A percentile compares a stretch with the other conserved stretches of the same genome.
Conservation (phyloP, 371 early-diverging fungal genomes). For the Rhizopus stolonifer region DNA sequence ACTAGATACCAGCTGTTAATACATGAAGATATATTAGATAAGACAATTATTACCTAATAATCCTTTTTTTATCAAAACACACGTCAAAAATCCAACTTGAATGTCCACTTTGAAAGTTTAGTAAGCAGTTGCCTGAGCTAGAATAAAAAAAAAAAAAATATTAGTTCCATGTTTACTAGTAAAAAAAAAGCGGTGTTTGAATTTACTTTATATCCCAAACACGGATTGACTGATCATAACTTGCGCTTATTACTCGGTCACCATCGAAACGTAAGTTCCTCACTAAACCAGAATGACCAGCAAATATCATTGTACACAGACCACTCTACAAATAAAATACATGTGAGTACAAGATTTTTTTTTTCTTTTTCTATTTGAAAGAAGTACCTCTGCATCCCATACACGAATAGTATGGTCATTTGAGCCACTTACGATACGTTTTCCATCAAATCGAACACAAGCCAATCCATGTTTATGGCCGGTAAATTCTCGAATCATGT, state of each 20-base stretch:
- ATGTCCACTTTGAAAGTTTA: slow-evolving; percentile 72
- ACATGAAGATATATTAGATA: no score
- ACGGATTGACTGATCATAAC: slow-evolving; percentile 95
- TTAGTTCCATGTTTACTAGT: background rate
- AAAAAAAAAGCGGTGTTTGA: slow-evolving; percentile 7
- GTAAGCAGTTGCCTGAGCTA: slow-evolving; percentile 33
- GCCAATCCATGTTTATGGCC: slow-evolving; percentile 88
- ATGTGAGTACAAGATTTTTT: background rate
- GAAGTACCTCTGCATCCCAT: slow-evolving; percentile 77
- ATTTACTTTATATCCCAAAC: slow-evolving; percentile 80
- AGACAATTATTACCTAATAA: slow-evolving; percentile 63
- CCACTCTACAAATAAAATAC: slow-evolving; percentile 56
- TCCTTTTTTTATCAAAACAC: slow-evolving; percentile 75
- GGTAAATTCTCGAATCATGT: slow-evolving; percentile 63
- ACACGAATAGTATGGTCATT: slow-evolving; percentile 93
- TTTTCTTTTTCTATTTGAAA: background rate
- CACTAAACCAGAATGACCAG: slow-evolving; percentile 85
- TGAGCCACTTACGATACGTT: slow-evolving; percentile 87
- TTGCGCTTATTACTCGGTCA: slow-evolving; percentile 48
- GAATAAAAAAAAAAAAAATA: background rate
- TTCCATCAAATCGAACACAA: slow-evolving; percentile 91
- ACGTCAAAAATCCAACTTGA: slow-evolving; percentile 95
- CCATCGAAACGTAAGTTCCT: slow-evolving; percentile 81
- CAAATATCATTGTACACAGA: slow-evolving; percentile 58
- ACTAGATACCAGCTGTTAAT: slow-evolving; percentile 25